Base-by-base conservation (phyloP, 805 yeast genomes). In the Saccharomyces jurei region DNA sequence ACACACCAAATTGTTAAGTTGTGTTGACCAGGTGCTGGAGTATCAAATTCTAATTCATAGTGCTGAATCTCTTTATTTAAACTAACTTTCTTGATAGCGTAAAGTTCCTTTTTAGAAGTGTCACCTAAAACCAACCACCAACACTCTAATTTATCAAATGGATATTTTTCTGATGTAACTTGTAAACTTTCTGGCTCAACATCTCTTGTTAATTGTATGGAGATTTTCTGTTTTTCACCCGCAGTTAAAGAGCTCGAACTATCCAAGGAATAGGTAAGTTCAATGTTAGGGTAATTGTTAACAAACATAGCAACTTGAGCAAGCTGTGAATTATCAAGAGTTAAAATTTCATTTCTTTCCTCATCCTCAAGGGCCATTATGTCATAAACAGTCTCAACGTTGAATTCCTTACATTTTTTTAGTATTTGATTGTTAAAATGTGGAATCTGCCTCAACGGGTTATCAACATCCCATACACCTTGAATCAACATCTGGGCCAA, bases 41-140 rank as follows among this genome's bases (percentile, higher is more conserved):
- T 63, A 0, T 81, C 72, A 56, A 87, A 80, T 28, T 77, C 79
- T 48, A 92, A 58, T 6, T 71, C 73, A 14, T 84, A 75, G 3
- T 68, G 63, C 64, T 84, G 87, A 1, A 68, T 66, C 56, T 83
- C 83, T 56, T 79, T 76, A 9, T 74, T 65, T 2, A 88, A 71
- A 0, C 78, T 67, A 0, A 86, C 74, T 65, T 84, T 86, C 65
- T 85, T 86, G 57, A 89, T 83, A 0, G 89, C 91, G 60, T 82
- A 84, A 32, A 92, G 68, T 62, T 84, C 86, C 54, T 77, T 81
- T 0, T 77, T 73, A 1, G 70, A 65, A 0, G 78, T 63, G 58
- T 87, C 87, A 4, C 98, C 97, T 44, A 91, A 70, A 6, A 92
- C 85, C 22, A 92, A 66, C 96, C 97, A 91, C 98, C 97, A 81